Evolutionary conservation across 2,329 filamentous ascomycete species (phyloP).

Genomic region (Curvularia sp.): DNA sequence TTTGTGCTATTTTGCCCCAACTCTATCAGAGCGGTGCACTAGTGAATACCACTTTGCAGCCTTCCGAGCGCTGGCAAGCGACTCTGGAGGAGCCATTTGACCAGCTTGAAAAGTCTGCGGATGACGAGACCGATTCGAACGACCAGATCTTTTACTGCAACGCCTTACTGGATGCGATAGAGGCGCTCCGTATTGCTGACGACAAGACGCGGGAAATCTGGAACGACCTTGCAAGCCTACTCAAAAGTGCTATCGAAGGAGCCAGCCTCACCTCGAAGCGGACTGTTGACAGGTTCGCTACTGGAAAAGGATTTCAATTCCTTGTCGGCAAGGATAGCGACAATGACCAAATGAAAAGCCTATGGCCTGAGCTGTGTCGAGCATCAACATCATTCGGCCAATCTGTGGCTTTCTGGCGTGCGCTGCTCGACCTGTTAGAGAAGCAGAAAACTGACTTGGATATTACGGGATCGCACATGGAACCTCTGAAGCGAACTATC

Average conservation of each 20-base stretch:
- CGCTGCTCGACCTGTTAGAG: conserved; percentile 65
- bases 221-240: conserved; percentile 29
- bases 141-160: conserved; percentile 38
- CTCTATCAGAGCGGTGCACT: conserved; percentile 36
- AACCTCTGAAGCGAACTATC: conserved; percentile 69
- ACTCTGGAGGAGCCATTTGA: conserved; percentile 72
- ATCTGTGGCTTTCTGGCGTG: conserved; percentile 47
- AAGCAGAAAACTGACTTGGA: conserved; percentile 61
- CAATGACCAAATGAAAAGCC: conserved; percentile 58
- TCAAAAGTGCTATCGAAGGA: conserved; percentile 27
- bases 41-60: conserved; percentile 25
- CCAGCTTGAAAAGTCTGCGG: conserved; percentile 49
- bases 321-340: conserved; percentile 67
- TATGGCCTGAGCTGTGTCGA: conserved; percentile 71
- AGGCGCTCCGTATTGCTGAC: conserved; percentile 29
- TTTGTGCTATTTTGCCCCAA: conserved; percentile 42
- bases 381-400: conserved; percentile 71
- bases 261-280: conserved; percentile 5
- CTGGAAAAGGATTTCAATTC: conserved; percentile 75
- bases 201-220: conserved; percentile 31
- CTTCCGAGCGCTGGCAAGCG: conserved; percentile 41
- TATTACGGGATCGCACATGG: conserved; percentile 63
- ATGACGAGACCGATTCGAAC: conserved; percentile 18
- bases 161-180: conserved; percentile 37
- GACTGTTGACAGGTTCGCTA: conserved; percentile 63